Percentiles rank a stretch among this genome's conserved stretches.
phyloP scores from a whole-genome alignment of 2,329 filamentous ascomycete species.

The Calonectria pauciramosa region DNA sequence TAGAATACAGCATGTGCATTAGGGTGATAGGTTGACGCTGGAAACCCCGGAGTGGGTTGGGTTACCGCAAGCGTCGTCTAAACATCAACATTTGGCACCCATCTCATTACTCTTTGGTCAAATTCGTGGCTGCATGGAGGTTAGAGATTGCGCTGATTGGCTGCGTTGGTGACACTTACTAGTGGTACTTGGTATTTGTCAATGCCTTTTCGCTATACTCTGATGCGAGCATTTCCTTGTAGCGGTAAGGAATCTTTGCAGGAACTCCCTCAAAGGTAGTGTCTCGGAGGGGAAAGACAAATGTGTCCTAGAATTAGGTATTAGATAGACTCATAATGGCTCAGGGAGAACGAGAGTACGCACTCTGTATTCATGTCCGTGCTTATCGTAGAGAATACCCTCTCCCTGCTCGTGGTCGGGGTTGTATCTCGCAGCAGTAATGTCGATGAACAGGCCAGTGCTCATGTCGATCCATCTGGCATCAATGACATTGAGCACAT shows the following conservation, averaged over 20 bases:
- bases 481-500: constrained; percentile 61
- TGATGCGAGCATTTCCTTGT: constrained; percentile 68
- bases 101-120: constrained; percentile 53
- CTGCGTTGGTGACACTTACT: constrained; percentile 54
- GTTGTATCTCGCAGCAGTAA: constrained; percentile 65
- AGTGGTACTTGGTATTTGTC: constrained; percentile 63
- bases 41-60: background rate
- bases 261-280: constrained; percentile 77
- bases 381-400: constrained; percentile 65
- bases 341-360: constrained; percentile 1
- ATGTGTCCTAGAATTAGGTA: constrained; percentile 57
- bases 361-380: constrained; percentile 64
- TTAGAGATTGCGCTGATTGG: constrained; percentile 23
- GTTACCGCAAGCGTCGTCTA: background rate
- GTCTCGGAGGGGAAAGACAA: constrained; percentile 78
- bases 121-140: constrained; percentile 55
- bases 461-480: constrained; percentile 63
- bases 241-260: constrained; percentile 75
- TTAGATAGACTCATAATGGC: background rate
- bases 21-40: background rate
- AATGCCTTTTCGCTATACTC: constrained; percentile 70
- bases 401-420: constrained; percentile 57
- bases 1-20: background rate
- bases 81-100: constrained; percentile 39
- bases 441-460: constrained; percentile 64